Base-by-base conservation (phyloP, 2,329 filamentous ascomycete genomes). In the Eurotiales sp. region DNA sequence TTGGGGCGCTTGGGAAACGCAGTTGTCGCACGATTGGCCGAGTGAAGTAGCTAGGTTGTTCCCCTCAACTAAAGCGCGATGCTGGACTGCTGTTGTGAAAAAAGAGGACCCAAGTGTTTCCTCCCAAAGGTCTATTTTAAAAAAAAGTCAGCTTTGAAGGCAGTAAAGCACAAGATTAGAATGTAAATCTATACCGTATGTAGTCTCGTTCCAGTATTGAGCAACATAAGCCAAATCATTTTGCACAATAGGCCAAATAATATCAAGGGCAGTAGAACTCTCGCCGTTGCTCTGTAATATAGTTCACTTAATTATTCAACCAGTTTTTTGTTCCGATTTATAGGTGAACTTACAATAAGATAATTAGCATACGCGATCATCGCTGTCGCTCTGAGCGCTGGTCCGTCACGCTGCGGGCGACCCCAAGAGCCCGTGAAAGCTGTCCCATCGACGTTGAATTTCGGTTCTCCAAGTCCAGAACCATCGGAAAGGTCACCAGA, bases 201-300 rank as follows among this genome's bases (percentile, higher is more conserved):
- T 73, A 8, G 76, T 76, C 51, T 74, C 67, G 54, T 80, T 81
- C 82, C 85, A 88, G 71, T 88, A 88, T 62, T 88, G 81, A 1
- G 83, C 78, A 6, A 88, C 82, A 57, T 91, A 92, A 40, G 76
- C 77, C 34, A 93, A 76, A 60, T 92, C 88, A 58, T 90, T 91
- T 48, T 78, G 75, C 44, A 90, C 80, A 51, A 92, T 74, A 4
- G 87, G 87, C 86, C 86, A 90, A 42, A 87, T 73, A 41, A 80
- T 76, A 40, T 73, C 68, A 10, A 67, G 70, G 5, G 79, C 84
- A 0, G 77, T 79, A 2, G 73, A 73, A 10, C 58, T 57, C 23
- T 73, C 59, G 4, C 83, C 84, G 55, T 88, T 86, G 27, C 40
- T 70, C 61, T 63, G 29, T 42, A 41, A 25, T 17, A 27, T 41